A percentile compares a stretch with the other conserved stretches of the same genome.
Conservation (phyloP, 768 basidiomycete genomes). For the Auricularia sp. region DNA sequence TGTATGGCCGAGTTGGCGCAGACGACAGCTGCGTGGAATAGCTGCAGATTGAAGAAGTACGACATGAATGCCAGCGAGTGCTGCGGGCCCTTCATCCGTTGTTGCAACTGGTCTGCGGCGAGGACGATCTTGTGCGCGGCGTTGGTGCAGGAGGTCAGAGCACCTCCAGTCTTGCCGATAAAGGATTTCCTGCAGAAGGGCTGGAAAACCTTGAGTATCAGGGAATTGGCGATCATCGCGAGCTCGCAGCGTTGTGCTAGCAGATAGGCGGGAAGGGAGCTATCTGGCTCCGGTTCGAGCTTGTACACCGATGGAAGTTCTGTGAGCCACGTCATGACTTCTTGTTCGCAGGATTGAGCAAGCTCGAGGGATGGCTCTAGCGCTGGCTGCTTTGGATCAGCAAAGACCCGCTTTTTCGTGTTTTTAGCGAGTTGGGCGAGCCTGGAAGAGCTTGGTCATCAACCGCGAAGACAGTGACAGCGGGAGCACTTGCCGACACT, state of each 20-base stretch:
- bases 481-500: constrained; percentile 45
- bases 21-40: constrained; percentile 58
- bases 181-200: constrained; percentile 45
- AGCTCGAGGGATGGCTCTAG: constrained; percentile 46
- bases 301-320: constrained; percentile 43
- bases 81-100: not conserved
- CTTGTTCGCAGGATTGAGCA: constrained; percentile 46
- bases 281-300: constrained; percentile 27
- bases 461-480: not conserved
- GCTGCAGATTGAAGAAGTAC: constrained; percentile 48
- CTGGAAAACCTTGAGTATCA: constrained; percentile 56
- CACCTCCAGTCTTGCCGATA: constrained; percentile 35
- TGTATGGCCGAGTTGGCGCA: constrained; percentile 54
- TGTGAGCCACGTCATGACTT: constrained; percentile 43
- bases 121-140: constrained; percentile 54
- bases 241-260: constrained; percentile 50
- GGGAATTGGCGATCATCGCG: constrained; percentile 45
- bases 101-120: constrained; percentile 30
- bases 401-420: constrained; percentile 36
- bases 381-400: constrained; percentile 2
- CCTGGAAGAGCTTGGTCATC: constrained; percentile 23
- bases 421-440: constrained; percentile 55
- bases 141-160: constrained; percentile 46
- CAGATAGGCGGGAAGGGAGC: constrained; percentile 22
- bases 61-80: constrained; percentile 26